Base-by-base conservation (phyloP, 2,329 filamentous ascomycete genomes). In the Ophiocordyceps sinensis region DNA sequence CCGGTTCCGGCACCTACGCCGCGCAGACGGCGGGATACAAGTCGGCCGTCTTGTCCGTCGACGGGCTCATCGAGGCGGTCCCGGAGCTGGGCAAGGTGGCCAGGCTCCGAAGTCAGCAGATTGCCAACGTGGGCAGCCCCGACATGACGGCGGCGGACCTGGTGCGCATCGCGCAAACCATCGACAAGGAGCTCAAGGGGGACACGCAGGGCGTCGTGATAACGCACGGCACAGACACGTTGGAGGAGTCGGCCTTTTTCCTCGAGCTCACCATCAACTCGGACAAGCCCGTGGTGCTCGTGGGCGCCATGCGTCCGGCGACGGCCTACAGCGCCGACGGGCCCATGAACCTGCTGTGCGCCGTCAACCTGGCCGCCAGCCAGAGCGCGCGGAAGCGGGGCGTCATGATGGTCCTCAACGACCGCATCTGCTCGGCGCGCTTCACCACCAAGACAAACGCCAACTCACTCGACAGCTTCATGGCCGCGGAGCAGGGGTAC, bases 241-340 rank as follows among this genome's bases (percentile, higher is more conserved):
- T 81, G 1, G 76, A 79, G 49, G 76, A 80, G 54, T 70, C 71
- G 1, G 71, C 75, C 9, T 79, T 79, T 60, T 79, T 78, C 59
- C 59, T 80, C 9, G 71, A 79, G 46, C 57, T 73, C 4, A 75
- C 72, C 0, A 53, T 78, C 29, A 67, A 68, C 47, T 72, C 67
- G 36, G 62, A 63, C 28, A 79, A 79, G 54, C 75, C 76, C 1
- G 64, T 80, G 5, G 66, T 79, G 4, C 51, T 75, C 21, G 75
- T 76, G 2, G 76, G 75, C 5, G 68, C 76, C 15, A 80, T 80
- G 76, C 64, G 76, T 10, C 76, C 76, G 5, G 69, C 74, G 0
- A 78, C 75, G 0, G 75, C 74, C 12, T 64, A 79, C 49, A 73
- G 70, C 44, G 75, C 77, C 14, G 77, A 81, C 45, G 77, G 77